A percentile compares a stretch with the other conserved stretches of the same genome.
phyloP scores from a whole-genome alignment of 148 eudicot genomes.

The Linanthus parryae region DNA sequence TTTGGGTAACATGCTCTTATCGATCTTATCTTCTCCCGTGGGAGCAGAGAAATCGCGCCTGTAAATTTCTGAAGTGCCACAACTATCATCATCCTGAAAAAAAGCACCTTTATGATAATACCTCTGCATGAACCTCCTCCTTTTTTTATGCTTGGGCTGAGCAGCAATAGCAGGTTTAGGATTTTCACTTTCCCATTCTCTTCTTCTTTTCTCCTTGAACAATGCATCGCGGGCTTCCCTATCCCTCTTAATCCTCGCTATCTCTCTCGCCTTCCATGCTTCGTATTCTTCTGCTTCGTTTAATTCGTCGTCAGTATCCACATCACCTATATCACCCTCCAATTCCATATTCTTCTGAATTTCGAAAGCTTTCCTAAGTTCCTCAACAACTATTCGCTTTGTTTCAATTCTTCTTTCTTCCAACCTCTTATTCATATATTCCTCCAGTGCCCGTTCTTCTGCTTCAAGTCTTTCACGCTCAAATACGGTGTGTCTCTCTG shows the following conservation, averaged over 20 bases:
- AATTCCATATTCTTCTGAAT: slow-evolving; percentile 10
- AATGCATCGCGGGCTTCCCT: slow-evolving; percentile 73
- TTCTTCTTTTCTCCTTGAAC: slow-evolving; percentile 80
- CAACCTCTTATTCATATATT: too few species aligned
- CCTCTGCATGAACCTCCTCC: slow-evolving; percentile 95
- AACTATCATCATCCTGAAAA: slow-evolving; percentile 59
- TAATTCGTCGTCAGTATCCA: slow-evolving; percentile 77
- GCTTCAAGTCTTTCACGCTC: too few species aligned
- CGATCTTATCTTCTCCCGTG: too few species aligned
- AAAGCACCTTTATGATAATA: slow-evolving; percentile 89
- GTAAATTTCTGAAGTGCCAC: slow-evolving; percentile 51
- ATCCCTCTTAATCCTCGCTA: slow-evolving; percentile 80
- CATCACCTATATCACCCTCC: slow-evolving; percentile 54
- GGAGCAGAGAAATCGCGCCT: too few species aligned
- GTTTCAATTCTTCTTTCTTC: too few species aligned
- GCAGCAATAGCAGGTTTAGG: slow-evolving; percentile 31
- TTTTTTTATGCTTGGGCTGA: slow-evolving; percentile 63
- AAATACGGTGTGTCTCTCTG: too few species aligned
- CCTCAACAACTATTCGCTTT: too few species aligned
- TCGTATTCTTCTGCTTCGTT: slow-evolving; percentile 92
- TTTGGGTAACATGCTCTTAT: too few species aligned
- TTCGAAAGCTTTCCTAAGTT: too few species aligned
- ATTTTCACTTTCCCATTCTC: slow-evolving; percentile 85
- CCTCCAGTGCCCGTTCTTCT: too few species aligned
- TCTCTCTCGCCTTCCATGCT: slow-evolving; percentile 77